phyloP scores from a whole-genome alignment of 2,329 filamentous ascomycete species.

The Sordariomycetes sp. region DNA sequence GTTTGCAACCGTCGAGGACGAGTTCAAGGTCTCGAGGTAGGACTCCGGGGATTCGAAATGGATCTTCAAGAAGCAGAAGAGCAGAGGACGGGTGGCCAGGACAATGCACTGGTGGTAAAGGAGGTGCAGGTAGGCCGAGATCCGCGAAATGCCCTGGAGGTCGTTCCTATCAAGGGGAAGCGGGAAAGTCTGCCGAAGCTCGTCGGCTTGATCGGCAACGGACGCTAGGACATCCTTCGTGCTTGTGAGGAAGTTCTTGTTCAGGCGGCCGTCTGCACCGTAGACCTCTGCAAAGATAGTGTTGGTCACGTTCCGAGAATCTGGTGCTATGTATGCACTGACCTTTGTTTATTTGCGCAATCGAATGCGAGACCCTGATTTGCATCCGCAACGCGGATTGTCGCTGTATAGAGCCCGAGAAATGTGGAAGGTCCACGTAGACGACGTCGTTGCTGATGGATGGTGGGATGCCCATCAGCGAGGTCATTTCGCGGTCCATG shows the following conservation, averaged over 20 bases:
- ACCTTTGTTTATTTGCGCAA: conserved; percentile 21
- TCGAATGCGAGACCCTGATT: conserved; percentile 16
- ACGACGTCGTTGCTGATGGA: conserved; percentile 42
- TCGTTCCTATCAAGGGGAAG: conserved; percentile 15
- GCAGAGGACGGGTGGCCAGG: conserved; percentile 18
- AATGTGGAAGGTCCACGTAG: conserved; percentile 25
- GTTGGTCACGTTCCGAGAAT: not conserved
- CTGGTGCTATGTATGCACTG: not conserved
- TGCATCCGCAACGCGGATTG: conserved; percentile 20
- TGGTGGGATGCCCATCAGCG: conserved; percentile 40
- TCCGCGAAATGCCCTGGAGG: conserved; percentile 20
- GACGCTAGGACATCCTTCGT: conserved; percentile 18
- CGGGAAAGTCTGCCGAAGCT: conserved; percentile 18
- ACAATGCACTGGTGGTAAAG: conserved; percentile 23
- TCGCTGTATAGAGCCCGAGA: conserved; percentile 14
- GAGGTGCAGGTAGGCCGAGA: conserved; percentile 19
- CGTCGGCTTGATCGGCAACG: conserved; percentile 18
- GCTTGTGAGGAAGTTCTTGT: conserved; percentile 18
- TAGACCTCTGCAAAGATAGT: conserved; percentile 15
- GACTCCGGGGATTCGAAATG: conserved; percentile 15
- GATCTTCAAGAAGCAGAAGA: conserved; percentile 22
- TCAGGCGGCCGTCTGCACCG: conserved; percentile 16
- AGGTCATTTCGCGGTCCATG: conserved; percentile 43
- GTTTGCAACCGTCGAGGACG: conserved; percentile 21
- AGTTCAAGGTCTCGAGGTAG: conserved; percentile 23